Evolutionary conservation across 371 early-diverging fungal species (phyloP), one percentile per base, ranked within the genome.

Genomic region (Zychaea mexicana): DNA sequence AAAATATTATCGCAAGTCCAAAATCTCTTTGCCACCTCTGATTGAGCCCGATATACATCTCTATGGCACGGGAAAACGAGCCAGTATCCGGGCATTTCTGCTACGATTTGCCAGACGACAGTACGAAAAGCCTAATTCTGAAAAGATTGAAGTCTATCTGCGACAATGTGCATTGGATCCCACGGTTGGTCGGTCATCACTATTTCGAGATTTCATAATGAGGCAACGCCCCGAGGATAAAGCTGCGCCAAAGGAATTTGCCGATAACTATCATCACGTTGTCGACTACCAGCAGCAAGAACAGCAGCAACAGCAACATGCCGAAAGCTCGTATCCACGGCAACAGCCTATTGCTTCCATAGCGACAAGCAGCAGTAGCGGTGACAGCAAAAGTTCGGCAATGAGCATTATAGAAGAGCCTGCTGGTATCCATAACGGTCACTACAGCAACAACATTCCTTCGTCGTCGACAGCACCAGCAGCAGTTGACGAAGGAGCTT

Each of bases 141-240:
- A 76, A 62, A 79, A 78, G 61, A 64, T 82, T 26, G 83, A 82
- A 54, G 33, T 52, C 6, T 82, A 79, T 58, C 63, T 82, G 47
- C 58, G 72, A 33, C 67, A 65, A 42, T 82, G 83, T 62, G 70
- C 74, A 15, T 60, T 62, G 52, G 73, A 82, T 67, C 62, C 66
- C 5, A 42, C 53, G 46, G 69, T 79, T 13, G 65, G 73, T 30
- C 57, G 61, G 33, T 82, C 76, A 3, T 74, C 80, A 26, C 60
- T 82, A 1, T 73, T 82, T 33, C 72, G 78, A 52, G 83, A 82
- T 27, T 82, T 82, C 56, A 56, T 82, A 42, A 67, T 72, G 30
- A 69, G 72, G 27, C 83, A 82, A 58, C 66, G 83, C 21, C 78
- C 79, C 2, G 80, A 82, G 52, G 83, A 82, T 36, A 62, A 52